Base-by-base conservation (phyloP, 2,329 filamentous ascomycete genomes). In the Talaromyces islandicus region DNA sequence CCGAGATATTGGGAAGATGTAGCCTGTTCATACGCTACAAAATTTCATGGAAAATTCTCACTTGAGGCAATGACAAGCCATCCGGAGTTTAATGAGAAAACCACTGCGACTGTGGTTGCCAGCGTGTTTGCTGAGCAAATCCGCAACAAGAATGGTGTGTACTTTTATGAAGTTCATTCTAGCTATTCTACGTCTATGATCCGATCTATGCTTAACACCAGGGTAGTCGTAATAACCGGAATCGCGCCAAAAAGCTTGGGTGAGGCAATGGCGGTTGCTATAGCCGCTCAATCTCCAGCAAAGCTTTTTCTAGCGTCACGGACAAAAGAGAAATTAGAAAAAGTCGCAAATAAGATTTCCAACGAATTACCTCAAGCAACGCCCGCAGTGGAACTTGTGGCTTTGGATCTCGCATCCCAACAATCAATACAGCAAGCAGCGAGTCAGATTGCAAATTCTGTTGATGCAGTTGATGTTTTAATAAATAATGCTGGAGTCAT, bases 271-370 rank as follows among this genome's bases (percentile, higher is more conserved):
- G 72, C 71, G 14, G 60, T 67, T 17, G 70, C 69, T 43, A 65
- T 76, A 61, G 74, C 75, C 27, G 56, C 64, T 25, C 66, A 73
- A 38, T 58, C 63, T 19, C 72, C 73, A 2, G 63, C 60, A 29
- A 64, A 68, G 50, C 64, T 78, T 51, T 69, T 78, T 57, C 68
- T 77, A 51, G 73, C 73, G 41, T 77, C 73, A n/a, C 70, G 76
- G 48, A 71, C 70, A 57, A 61, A 62, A 35, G 46, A 62, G 25
- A 77, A 74, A 62, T 66, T 76, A 50, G 61, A 71, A 35, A 62
- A 67, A 54, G 70, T 75, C 19, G 66, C 67, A 58, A 61, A 63
- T 4, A 63, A 65, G 21, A 65, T 72, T 38, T 53, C 60, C n/a
- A 21, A 57, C 5, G 29, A 62, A 6, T 52, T 43, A 17, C 57